Conservation (phyloP, 441 rosid genomes). For the Pelargonium myrrhifolium region DNA sequence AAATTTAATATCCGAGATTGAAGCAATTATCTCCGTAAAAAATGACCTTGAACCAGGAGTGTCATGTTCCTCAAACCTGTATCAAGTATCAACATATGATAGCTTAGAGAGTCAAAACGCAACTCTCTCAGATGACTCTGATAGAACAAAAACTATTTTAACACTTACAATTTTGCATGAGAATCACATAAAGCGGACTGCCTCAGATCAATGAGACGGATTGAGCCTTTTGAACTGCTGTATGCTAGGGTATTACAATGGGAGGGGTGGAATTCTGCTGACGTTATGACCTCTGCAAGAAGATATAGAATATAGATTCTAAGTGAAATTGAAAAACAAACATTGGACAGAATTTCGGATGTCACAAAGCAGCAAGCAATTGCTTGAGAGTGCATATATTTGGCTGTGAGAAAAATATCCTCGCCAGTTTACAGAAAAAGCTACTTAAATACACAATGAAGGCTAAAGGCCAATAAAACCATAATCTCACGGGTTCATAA, state of each 20-base stretch:
- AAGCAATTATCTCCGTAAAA: conserved; percentile 98
- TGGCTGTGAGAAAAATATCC: too few relatives aligned
- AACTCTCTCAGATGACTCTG: conserved; percentile 4
- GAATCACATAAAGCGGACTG: conserved; percentile 90
- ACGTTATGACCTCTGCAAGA: conserved; percentile 84
- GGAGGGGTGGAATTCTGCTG: conserved; percentile 93
- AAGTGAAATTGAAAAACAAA: neutral
- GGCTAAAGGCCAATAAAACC: too few relatives aligned
- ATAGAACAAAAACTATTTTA: conserved; percentile 9
- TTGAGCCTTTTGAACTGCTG: conserved; percentile 94
- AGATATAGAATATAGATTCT: conserved; percentile 22
- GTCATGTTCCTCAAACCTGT: conserved; percentile 95
- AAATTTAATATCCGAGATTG: conserved; percentile 92
- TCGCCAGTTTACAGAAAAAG: too few relatives aligned
- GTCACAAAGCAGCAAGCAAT: neutral
- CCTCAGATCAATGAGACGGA: conserved; percentile 89
- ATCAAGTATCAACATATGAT: conserved; percentile 5
- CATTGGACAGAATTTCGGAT: neutral
- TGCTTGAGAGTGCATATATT: too few relatives aligned
- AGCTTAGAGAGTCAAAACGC: neutral
- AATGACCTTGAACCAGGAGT: conserved; percentile 88
- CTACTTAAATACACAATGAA: too few relatives aligned
- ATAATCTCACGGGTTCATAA: too few relatives aligned
- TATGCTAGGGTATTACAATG: conserved; percentile 86
- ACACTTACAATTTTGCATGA: conserved; percentile 48